These are phyloP conservation scores for Phoenix roebelenii DNA, from an alignment of 176 grass and related monocot species.

Conservation along the genomic window DNA sequence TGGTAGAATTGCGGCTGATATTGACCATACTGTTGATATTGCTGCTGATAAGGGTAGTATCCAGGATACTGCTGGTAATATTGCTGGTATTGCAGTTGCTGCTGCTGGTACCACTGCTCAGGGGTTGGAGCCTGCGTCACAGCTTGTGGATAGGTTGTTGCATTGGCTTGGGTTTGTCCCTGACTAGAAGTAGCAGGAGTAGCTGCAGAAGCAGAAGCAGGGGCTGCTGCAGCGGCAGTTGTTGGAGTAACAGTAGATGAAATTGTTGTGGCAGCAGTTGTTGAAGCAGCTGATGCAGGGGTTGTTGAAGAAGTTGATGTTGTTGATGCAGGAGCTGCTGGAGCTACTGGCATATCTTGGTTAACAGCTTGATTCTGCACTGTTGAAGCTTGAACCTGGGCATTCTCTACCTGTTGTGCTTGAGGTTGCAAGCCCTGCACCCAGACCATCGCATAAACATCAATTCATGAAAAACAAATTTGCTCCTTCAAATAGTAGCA, in stretches of 20 bases:
- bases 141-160: slow-evolving; percentile 23
- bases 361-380: slow-evolving; percentile 25
- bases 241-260: slow-evolving; percentile 20
- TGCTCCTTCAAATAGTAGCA: neutral
- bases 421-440: slow-evolving; percentile 61
- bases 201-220: slow-evolving; percentile 15
- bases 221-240: slow-evolving; percentile 4
- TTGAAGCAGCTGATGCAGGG: slow-evolving; percentile 8
- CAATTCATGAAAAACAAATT: slow-evolving; percentile 13
- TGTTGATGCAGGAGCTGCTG: slow-evolving; percentile 15
- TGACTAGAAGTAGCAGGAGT: slow-evolving; percentile 31
- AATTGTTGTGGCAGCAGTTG: slow-evolving; percentile 15
- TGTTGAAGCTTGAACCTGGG: slow-evolving; percentile 27
- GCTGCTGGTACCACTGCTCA: slow-evolving; percentile 80
- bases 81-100: slow-evolving; percentile 56
- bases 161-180: slow-evolving; percentile 14
- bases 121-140: slow-evolving; percentile 33
- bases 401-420: slow-evolving; percentile 43
- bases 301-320: slow-evolving; percentile 14
- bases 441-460: neutral
- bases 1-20: slow-evolving; percentile 53
- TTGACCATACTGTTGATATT: slow-evolving; percentile 59
- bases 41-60: slow-evolving; percentile 57
- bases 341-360: slow-evolving; percentile 34
- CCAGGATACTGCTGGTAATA: slow-evolving; percentile 83